Evolutionary conservation across 495 filamentous ascomycete genomes (phyloP).

Genomic region (Gamarada debralockiae): DNA sequence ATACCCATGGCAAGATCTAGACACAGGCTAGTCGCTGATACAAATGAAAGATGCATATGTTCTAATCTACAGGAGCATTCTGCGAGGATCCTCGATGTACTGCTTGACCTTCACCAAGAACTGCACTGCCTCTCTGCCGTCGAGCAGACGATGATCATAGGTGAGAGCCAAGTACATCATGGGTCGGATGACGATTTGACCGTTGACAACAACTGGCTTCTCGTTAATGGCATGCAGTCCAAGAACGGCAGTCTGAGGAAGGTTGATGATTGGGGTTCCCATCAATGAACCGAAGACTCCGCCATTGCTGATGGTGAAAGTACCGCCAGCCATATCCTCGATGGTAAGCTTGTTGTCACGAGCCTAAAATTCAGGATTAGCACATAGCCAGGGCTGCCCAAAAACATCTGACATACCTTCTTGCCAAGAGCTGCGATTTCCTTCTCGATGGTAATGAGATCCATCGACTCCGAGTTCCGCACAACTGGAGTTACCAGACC

Average conservation of each 20-base stretch:
- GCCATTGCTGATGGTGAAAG: conserved; percentile 97
- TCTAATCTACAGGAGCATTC: conserved; percentile 60
- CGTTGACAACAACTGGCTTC: conserved; percentile 81
- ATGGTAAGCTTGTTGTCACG: conserved; percentile 96
- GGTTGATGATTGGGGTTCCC: conserved; percentile 99
- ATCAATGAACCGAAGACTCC: conserved; percentile 70
- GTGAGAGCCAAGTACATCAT: conserved; percentile 99
- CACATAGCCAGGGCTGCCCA: background rate
- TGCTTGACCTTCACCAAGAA: conserved; percentile 98
- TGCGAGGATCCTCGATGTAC: conserved; percentile 93
- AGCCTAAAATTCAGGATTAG: conserved; percentile 53
- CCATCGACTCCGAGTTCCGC: conserved; percentile 83
- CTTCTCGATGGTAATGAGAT: conserved; percentile 86
- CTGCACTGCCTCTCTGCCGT: conserved; percentile 93
- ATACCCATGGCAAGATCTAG: too few relatives aligned
- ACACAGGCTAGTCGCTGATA: too few relatives aligned
- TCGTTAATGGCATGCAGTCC: conserved; percentile 99
- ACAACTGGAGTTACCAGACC: conserved; percentile 96
- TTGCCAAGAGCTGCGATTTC: conserved; percentile 90
- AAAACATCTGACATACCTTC: conserved; percentile 58
- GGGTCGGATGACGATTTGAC: conserved; percentile 88
- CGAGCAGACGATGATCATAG: conserved; percentile 93
- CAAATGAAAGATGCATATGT: too few relatives aligned
- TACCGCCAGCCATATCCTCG: conserved; percentile 98
- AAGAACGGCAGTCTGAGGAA: conserved; percentile 92